Evolutionary conservation across 371 early-diverging fungal genomes (phyloP).

Genomic region (Encephalitozoon intestinalis): DNA sequence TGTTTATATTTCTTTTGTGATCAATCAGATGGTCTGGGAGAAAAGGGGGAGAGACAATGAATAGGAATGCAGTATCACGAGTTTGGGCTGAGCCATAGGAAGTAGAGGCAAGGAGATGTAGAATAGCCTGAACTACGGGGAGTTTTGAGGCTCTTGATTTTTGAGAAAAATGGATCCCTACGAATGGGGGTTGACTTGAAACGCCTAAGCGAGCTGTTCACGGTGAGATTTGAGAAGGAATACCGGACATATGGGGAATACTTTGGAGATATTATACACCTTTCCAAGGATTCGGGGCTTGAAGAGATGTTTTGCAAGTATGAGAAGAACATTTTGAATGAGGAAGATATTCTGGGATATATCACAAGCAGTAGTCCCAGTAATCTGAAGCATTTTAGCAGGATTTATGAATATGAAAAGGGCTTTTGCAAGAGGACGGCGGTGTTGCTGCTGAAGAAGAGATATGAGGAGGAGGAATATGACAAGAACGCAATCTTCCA

Average conservation of each 20-base stretch:
- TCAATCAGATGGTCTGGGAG: background rate
- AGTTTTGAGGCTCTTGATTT: background rate
- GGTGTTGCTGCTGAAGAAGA: background rate
- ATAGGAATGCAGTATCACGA: background rate
- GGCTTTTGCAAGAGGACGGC: background rate
- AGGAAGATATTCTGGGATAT: background rate
- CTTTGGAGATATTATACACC: background rate
- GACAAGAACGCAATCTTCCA: background rate
- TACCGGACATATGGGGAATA: background rate
- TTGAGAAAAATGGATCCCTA: background rate
- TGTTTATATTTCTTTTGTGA: conserved; percentile 1
- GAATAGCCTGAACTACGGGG: background rate
- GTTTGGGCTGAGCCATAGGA: too few relatives aligned
- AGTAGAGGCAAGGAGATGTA: too few relatives aligned
- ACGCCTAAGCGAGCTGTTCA: background rate
- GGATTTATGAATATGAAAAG: background rate
- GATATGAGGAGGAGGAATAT: background rate
- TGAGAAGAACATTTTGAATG: background rate
- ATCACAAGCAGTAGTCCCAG: background rate
- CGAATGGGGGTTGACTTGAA: background rate
- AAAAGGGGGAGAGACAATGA: background rate
- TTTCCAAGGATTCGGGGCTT: background rate
- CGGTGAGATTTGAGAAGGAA: background rate
- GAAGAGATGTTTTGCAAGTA: background rate
- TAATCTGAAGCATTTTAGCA: background rate